Conservation (phyloP, 495 filamentous ascomycete genomes). For the Lentithecium fluviatile region DNA sequence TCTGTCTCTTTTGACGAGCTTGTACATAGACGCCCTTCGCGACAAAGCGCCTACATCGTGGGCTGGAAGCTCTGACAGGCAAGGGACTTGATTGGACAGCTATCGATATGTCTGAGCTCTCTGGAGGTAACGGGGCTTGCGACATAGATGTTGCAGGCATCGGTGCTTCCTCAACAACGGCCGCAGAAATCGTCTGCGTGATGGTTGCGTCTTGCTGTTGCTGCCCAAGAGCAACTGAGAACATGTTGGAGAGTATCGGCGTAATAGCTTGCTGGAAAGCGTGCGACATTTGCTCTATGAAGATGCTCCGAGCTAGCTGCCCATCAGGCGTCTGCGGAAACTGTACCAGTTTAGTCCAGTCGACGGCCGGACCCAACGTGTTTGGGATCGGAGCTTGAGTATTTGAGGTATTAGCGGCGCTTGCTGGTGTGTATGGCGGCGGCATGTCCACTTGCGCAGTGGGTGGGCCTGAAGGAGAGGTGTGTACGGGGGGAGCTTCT, state of each 20-base stretch:
- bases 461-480: background rate
- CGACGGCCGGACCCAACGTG: background rate
- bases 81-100: no score
- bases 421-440: background rate
- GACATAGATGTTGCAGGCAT: no score
- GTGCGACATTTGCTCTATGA: background rate
- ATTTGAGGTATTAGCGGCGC: background rate
- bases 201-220: background rate
- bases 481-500: background rate
- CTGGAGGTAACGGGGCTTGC: no score
- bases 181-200: background rate
- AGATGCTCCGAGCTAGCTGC: slow-evolving; percentile 3
- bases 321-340: slow-evolving; percentile 4
- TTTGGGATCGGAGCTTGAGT: background rate
- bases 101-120: no score
- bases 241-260: background rate
- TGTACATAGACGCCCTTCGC: no score
- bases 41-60: no score
- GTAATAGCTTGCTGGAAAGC: background rate
- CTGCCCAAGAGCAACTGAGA: background rate
- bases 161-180: no score
- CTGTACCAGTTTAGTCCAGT: slow-evolving; percentile 8
- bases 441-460: background rate
- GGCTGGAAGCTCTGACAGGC: no score
- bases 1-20: no score